Percentiles rank a stretch among this genome's conserved stretches.
Evolutionary conservation across 495 filamentous ascomycete species (phyloP).

Genomic region (Antarctomyces pellizariae): DNA sequence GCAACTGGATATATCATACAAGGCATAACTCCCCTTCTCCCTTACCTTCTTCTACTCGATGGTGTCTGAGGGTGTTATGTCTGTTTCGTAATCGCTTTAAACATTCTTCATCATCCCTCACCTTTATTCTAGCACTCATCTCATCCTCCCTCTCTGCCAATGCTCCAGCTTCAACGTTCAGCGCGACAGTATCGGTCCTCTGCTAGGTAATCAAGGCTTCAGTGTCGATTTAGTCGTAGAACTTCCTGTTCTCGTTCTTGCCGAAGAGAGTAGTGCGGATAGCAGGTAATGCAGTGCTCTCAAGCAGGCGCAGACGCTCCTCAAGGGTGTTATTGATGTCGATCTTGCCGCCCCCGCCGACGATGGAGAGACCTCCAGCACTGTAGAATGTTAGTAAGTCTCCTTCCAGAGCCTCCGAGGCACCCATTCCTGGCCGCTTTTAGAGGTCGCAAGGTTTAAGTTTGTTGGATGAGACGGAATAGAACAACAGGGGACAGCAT

Average conservation of each 20-base stretch:
- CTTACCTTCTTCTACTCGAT: no score
- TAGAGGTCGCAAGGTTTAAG: no score
- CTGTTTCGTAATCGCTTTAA: no score
- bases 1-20: no score
- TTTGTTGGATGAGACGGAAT: constrained; percentile 2
- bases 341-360: constrained; percentile 77
- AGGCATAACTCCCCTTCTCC: no score
- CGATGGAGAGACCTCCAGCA: constrained; percentile 57
- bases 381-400: constrained; percentile 20
- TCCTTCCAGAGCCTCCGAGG: not conserved
- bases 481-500: constrained; percentile 18
- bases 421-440: no score
- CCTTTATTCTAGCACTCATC: no score
- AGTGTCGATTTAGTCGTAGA: constrained; percentile 45
- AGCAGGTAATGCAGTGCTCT: constrained; percentile 62
- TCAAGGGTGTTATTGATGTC: constrained; percentile 98
- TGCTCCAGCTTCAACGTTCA: no score
- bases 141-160: not conserved
- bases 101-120: no score
- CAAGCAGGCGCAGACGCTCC: constrained; percentile 63
- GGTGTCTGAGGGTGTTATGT: no score
- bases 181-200: no score
- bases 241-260: constrained; percentile 77
- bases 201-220: no score
- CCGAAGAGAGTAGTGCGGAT: constrained; percentile 76